phyloP scores from a whole-genome alignment of 163 green algal genomes.

The Chlamydomonas reinhardtii region DNA sequence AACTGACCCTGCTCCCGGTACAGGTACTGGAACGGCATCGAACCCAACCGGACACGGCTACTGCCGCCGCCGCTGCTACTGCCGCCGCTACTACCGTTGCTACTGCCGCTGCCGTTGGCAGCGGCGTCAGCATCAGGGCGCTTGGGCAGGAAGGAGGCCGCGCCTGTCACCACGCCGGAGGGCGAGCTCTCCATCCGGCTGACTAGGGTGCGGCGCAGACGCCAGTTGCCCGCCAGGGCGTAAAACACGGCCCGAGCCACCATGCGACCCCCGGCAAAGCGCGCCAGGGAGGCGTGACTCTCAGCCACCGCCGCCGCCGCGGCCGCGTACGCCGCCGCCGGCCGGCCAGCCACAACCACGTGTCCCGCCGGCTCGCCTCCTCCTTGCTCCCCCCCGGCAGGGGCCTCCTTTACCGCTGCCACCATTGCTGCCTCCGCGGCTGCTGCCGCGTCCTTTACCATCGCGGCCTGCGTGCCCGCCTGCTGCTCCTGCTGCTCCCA shows the following conservation, averaged over 20 bases:
- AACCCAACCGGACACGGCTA: no score
- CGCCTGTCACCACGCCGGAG: constrained; percentile 4
- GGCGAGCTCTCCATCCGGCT: constrained; percentile 6
- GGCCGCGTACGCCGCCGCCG: background rate
- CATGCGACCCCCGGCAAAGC: background rate
- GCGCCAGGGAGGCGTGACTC: background rate
- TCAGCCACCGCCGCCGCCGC: background rate
- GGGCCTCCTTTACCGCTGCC: background rate
- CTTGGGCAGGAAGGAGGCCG: background rate
- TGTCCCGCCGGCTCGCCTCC: background rate
- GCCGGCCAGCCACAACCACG: background rate
- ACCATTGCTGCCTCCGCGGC: background rate
- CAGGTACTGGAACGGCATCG: constrained; percentile 9
- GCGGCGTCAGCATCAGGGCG: no score
- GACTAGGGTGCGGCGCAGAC: background rate
- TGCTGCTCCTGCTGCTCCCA: background rate
- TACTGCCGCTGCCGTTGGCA: background rate
- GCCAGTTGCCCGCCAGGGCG: constrained; percentile 9
- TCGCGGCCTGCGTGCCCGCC: no score
- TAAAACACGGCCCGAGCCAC: constrained; percentile 21
- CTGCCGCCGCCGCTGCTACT: background rate
- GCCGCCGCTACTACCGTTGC: background rate
- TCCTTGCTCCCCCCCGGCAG: background rate
- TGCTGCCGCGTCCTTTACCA: background rate
- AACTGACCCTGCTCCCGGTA: constrained; percentile 35